Conservation (phyloP, 1,284 basidiomycete species). For the Meira nashicola region DNA sequence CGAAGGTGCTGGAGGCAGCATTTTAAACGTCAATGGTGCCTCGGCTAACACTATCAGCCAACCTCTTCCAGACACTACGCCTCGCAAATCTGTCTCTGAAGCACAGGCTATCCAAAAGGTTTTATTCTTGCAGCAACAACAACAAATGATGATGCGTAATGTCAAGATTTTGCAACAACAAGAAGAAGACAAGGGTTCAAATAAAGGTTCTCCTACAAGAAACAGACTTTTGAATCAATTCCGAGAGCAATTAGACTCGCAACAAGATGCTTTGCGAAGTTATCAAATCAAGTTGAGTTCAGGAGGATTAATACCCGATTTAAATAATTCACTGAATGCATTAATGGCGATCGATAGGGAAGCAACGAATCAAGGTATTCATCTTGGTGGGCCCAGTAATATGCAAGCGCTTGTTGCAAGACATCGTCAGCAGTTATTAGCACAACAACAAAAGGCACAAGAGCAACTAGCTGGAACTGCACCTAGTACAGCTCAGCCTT, state of each 20-base stretch:
- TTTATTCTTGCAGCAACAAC: constrained; percentile 35
- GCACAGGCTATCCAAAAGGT: constrained; percentile 19
- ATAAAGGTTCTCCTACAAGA: constrained; percentile 22
- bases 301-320: constrained; percentile 26
- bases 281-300: constrained; percentile 26
- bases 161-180: constrained; percentile 22
- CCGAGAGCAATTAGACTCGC: constrained; percentile 29
- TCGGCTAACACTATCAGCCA: no score
- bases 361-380: constrained; percentile 34
- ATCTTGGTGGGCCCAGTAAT: constrained; percentile 30
- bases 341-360: constrained; percentile 43
- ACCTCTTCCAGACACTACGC: no score
- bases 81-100: no score
- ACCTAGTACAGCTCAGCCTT: not conserved
- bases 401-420: constrained; percentile 13
- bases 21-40: no score
- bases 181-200: constrained; percentile 16
- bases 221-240: constrained; percentile 30
- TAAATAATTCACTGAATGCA: constrained; percentile 33
- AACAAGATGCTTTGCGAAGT: constrained; percentile 33
- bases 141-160: constrained; percentile 37
- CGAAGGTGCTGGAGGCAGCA: no score
- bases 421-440: constrained; percentile 1
- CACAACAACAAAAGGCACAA: not conserved
- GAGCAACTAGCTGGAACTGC: not conserved